A percentile compares a stretch with the other conserved stretches of the same genome.
Conservation (phyloP, 1,284 basidiomycete genomes). For the Phellinidium pouzarii region DNA sequence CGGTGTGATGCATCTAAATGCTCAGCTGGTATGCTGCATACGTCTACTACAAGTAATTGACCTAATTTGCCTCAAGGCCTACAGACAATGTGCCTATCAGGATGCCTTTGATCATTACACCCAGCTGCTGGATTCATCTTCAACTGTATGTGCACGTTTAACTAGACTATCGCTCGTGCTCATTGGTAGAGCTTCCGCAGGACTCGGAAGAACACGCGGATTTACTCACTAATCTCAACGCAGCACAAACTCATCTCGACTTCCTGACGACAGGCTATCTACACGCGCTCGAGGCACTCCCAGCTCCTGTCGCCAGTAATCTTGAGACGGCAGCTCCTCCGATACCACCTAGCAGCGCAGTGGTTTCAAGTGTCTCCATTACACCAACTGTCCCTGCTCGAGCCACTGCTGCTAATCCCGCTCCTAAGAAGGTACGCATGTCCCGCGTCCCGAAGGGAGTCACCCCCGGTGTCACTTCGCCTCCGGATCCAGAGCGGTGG, state of each 20-base stretch:
- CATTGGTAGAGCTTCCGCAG: conserved; percentile 32
- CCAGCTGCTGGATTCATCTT: conserved; percentile 66
- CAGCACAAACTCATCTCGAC: conserved; percentile 72
- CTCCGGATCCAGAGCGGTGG: conserved; percentile 77
- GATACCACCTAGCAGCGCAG: conserved; percentile 29
- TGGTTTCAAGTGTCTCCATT: conserved; percentile 27
- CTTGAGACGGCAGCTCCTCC: conserved; percentile 60
- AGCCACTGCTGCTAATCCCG: conserved; percentile 26
- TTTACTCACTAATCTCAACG: conserved; percentile 75
- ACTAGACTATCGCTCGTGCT: neutral
- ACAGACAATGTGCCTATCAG: conserved; percentile 72
- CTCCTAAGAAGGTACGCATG: conserved; percentile 49
- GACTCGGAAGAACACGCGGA: conserved; percentile 83
- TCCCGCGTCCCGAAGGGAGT: conserved; percentile 67
- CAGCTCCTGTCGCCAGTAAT: conserved; percentile 40
- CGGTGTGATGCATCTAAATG: conserved; percentile 73
- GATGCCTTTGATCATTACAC: conserved; percentile 70
- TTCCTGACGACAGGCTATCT: conserved; percentile 71
- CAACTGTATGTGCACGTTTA: conserved; percentile 45
- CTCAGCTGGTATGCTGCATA: conserved; percentile 61
- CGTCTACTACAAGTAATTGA: conserved; percentile 11
- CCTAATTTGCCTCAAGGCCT: conserved; percentile 41
- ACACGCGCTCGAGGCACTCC: conserved; percentile 52
- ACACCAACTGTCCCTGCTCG: conserved; percentile 26
- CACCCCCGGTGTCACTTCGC: conserved; percentile 65